Evolutionary conservation across 1,139 yeast species (phyloP), one percentile per base, ranked within the genome.

Genomic region (Geotrichum klebahnii): DNA sequence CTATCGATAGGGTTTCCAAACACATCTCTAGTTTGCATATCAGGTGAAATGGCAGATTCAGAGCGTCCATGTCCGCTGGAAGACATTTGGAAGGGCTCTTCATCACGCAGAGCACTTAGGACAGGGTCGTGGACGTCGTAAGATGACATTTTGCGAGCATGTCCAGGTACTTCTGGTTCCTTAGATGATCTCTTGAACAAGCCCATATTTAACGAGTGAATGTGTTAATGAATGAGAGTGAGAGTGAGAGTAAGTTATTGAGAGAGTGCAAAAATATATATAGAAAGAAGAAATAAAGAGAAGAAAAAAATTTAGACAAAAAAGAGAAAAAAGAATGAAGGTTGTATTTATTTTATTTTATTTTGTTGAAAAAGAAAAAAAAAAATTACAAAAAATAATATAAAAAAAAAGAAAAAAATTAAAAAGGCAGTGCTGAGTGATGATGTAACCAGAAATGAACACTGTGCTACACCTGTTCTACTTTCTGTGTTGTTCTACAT

Each of bases 101-200:
- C 92, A 68, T 90, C 97, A 64, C 84, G 89, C 47, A 92, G 95
- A 5, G 97, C 97, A 32, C 83, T 77, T 55, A 92, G 73, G 53
- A 90, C 84, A 23, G 96, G 97, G 69, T 89, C 97, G 61, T 87
- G 94, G 48, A 87, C 81, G 42, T 67, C 70, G 35, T 60, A 57
- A 36, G 59, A 52, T 28, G 45, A 39, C 43, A 46, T 44, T 53
- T 52, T 41, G 17, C 46, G 42, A n/a, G 24, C 50, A 23, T 46
- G 50, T 32, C 55, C 61, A 12, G n/a, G n/a, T n/a, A 56, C 57
- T 24, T 53, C 60, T 44, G 53, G 58, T 24, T 44, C 32, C 24
- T 43, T 12, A 20, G 22, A 17, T 10, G n/a, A 23, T 35, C 39
- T 42, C 10, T 53, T 50, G 46, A 60, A 60, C 37, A 60, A 40